A percentile compares a stretch with the other conserved stretches of the same genome.
phyloP scores from a whole-genome alignment of 352 stramenopile genomes.

The Halophytophthora polymorphica region DNA sequence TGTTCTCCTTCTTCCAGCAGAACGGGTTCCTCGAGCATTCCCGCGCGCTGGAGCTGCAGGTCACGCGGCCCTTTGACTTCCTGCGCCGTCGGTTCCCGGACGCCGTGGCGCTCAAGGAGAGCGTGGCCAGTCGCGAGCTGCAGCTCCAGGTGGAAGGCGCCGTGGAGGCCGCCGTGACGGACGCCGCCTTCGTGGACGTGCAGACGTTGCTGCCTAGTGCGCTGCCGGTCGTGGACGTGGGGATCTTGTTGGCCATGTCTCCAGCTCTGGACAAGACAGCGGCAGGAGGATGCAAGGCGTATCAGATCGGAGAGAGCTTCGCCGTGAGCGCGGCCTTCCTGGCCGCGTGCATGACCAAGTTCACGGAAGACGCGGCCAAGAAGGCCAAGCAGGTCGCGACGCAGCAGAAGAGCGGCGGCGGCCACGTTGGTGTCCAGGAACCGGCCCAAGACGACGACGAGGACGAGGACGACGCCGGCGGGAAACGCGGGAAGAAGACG shows the following conservation, averaged over 20 bases:
- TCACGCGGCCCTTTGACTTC: conserved; percentile 68
- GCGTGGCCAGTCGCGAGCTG: conserved; percentile 58
- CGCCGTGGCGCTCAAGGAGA: conserved; percentile 57
- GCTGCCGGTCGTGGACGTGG: conserved; percentile 39
- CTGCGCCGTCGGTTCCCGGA: conserved; percentile 69
- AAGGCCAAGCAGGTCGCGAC: conserved; percentile 40
- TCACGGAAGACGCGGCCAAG: conserved; percentile 41
- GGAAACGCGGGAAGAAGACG: conserved; percentile 41
- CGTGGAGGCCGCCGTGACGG: conserved; percentile 69
- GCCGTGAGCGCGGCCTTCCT: conserved; percentile 64
- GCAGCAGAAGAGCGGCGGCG: conserved; percentile 23
- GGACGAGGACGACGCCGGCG: conserved; percentile 19
- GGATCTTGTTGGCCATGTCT: conserved; percentile 49
- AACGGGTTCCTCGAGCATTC: conserved; percentile 76
- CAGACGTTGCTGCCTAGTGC: conserved; percentile 58
- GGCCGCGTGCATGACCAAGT: conserved; percentile 34
- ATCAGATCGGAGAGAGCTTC: conserved; percentile 58
- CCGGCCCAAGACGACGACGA: conserved; percentile 20
- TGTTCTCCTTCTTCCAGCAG: conserved; percentile 86
- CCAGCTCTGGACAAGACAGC: conserved; percentile 25
- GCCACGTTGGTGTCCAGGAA: background rate
- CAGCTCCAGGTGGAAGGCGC: conserved; percentile 67
- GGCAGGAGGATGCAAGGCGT: conserved; percentile 17
- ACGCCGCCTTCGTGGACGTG: conserved; percentile 62
- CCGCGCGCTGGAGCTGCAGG: conserved; percentile 55